Evolutionary conservation across 1,139 yeast genomes (phyloP).

Genomic region (Pichia sp.): DNA sequence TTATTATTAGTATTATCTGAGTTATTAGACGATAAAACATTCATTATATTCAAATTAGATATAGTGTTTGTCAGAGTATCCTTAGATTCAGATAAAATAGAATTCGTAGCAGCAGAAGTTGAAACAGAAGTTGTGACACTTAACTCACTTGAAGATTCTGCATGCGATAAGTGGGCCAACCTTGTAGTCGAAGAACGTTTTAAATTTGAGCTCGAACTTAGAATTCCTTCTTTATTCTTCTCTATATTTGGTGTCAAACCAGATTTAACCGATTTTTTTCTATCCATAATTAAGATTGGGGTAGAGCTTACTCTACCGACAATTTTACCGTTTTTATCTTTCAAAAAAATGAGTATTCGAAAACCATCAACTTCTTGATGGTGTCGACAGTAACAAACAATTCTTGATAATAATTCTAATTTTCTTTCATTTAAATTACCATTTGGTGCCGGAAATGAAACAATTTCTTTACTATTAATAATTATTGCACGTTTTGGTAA

Average conservation of each 20-base stretch:
- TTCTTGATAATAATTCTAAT: conserved; percentile 74
- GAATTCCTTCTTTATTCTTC: not conserved
- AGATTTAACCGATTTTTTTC: conserved; percentile 50
- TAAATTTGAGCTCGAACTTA: not conserved
- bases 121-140: conserved; percentile 22
- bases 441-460: conserved; percentile 63
- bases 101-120: conserved; percentile 6
- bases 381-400: conserved; percentile 93
- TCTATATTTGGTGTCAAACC: not conserved
- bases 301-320: conserved; percentile 69
- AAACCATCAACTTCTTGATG: conserved; percentile 83
- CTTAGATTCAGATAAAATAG: not conserved
- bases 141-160: conserved; percentile 58
- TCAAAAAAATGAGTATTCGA: conserved; percentile 62
- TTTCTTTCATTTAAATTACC: conserved; percentile 35
- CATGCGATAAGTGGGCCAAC: no score
- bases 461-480: conserved; percentile 83
- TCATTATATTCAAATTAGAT: conserved; percentile 3
- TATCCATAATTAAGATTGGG: conserved; percentile 86
- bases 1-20: not conserved
- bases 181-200: not conserved
- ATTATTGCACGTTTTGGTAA: conserved; percentile 76
- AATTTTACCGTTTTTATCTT: conserved; percentile 51
- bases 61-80: not conserved
- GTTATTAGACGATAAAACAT: conserved; percentile 2